Evolutionary conservation across 192 early-diverging fungal species (phyloP).

Genomic region (Rhizophagus clarus): DNA sequence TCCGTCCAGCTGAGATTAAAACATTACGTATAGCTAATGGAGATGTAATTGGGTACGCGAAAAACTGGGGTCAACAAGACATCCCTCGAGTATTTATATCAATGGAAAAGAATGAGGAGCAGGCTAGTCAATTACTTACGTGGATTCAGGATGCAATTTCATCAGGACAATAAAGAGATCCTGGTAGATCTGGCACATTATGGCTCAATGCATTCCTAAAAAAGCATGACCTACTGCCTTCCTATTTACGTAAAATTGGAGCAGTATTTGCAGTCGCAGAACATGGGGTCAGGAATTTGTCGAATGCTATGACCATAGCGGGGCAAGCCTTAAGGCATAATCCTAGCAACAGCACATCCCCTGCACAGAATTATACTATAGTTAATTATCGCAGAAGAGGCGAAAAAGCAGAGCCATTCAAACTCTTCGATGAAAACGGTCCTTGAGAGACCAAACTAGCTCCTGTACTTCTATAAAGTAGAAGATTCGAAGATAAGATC

Average conservation of each 20-base stretch:
- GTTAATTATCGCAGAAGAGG: conserved; percentile 14
- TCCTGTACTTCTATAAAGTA: too few relatives aligned
- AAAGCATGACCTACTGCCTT: conserved; percentile 22
- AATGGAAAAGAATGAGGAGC: conserved; percentile 12
- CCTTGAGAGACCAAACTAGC: too few relatives aligned
- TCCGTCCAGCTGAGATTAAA: conserved; percentile 19
- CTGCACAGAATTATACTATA: conserved; percentile 23
- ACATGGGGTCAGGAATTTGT: conserved; percentile 26
- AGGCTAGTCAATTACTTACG: too few relatives aligned
- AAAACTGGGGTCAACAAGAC: neutral
- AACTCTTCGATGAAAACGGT: too few relatives aligned
- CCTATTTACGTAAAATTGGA: conserved; percentile 14
- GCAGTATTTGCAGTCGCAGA: conserved; percentile 12
- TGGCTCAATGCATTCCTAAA: conserved; percentile 23
- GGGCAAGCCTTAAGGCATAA: neutral
- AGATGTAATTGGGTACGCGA: neutral
- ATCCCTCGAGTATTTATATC: conserved; percentile 11
- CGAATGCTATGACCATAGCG: conserved; percentile 24
- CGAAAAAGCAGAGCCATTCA: too few relatives aligned
- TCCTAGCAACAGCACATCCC: conserved; percentile 1
- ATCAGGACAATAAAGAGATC: too few relatives aligned
- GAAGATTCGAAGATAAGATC: too few relatives aligned
- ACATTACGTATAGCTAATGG: conserved; percentile 12
- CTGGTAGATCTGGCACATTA: too few relatives aligned
- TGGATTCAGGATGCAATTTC: too few relatives aligned